phyloP scores from a whole-genome alignment of 1,284 basidiomycete genomes.

The Fomitopsis schrenkii region DNA sequence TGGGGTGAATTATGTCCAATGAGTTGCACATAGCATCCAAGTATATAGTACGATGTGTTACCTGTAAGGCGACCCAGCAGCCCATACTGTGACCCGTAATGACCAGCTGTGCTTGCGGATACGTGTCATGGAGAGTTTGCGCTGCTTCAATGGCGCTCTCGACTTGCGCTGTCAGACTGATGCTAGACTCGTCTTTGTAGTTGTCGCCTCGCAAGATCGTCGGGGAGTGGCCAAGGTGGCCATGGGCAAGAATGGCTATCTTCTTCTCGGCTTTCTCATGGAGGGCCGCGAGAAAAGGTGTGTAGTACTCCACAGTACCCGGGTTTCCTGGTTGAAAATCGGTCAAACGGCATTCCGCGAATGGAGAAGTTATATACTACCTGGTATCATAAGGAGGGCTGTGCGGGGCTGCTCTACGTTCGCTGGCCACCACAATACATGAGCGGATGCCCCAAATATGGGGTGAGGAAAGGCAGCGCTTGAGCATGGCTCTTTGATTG shows the following conservation, averaged over 20 bases:
- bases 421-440: slow-evolving; percentile 52
- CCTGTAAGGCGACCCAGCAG: slow-evolving; percentile 56
- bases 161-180: slow-evolving; percentile 42
- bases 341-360: background rate
- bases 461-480: slow-evolving; percentile 15
- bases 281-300: slow-evolving; percentile 47
- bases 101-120: slow-evolving; percentile 34
- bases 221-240: slow-evolving; percentile 51
- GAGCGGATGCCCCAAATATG: slow-evolving; percentile 25
- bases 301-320: slow-evolving; percentile 56
- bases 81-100: slow-evolving; percentile 60
- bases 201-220: slow-evolving; percentile 10
- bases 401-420: slow-evolving; percentile 24
- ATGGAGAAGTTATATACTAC: slow-evolving; percentile 22
- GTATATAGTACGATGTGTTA: slow-evolving; percentile 16
- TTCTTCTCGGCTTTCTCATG: slow-evolving; percentile 31
- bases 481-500: slow-evolving; percentile 6
- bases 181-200: slow-evolving; percentile 14
- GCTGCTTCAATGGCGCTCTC: slow-evolving; percentile 45
- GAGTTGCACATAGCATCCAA: background rate
- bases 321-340: slow-evolving; percentile 47
- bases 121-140: slow-evolving; percentile 36
- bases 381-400: slow-evolving; percentile 55
- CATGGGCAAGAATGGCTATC: slow-evolving; percentile 48
- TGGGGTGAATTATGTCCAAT: slow-evolving; percentile 16